These are phyloP conservation scores for Chalciporus pseudorubinellus DNA, from an alignment of 768 basidiomycete species.

Conservation along the genomic window DNA sequence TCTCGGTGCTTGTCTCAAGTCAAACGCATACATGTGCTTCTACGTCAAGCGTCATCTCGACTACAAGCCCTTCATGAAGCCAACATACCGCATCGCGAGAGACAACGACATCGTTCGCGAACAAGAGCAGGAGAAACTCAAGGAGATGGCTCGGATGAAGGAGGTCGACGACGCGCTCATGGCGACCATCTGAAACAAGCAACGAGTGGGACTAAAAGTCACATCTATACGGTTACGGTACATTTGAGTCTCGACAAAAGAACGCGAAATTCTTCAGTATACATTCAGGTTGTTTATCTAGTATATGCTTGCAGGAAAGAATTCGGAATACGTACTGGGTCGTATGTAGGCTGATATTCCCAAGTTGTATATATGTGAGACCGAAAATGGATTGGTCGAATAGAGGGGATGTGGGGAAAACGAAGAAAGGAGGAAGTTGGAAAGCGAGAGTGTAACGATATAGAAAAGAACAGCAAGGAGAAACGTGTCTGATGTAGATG, in stretches of 20 bases:
- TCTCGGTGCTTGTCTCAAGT: slow-evolving; percentile 63
- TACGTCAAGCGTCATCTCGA: slow-evolving; percentile 89
- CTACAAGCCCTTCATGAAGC: slow-evolving; percentile 69
- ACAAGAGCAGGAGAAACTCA: slow-evolving; percentile 52
- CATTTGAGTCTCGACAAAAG: not conserved
- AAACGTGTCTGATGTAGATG: slow-evolving; percentile 8
- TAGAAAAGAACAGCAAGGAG: not conserved
- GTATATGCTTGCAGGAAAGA: not conserved
- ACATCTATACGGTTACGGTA: not conserved
- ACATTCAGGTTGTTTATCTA: slow-evolving; percentile 15
- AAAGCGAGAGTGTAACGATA: slow-evolving; percentile 14
- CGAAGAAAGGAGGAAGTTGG: not conserved
- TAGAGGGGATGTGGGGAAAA: not conserved
- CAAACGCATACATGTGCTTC: slow-evolving; percentile 91
- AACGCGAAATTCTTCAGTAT: slow-evolving; percentile 1
- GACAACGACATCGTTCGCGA: slow-evolving; percentile 66
- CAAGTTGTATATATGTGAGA: slow-evolving; percentile 2
- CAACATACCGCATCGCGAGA: slow-evolving; percentile 63
- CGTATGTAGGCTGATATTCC: not conserved
- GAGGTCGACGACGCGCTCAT: slow-evolving; percentile 68
- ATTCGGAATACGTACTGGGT: slow-evolving; percentile 8
- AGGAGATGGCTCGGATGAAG: slow-evolving; percentile 50
- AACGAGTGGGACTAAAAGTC: not conserved
- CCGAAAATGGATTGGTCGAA: not conserved
- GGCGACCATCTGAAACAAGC: slow-evolving; percentile 38